Base-by-base conservation (phyloP, 1,284 basidiomycete species). In the Moesziomyces sp. region DNA sequence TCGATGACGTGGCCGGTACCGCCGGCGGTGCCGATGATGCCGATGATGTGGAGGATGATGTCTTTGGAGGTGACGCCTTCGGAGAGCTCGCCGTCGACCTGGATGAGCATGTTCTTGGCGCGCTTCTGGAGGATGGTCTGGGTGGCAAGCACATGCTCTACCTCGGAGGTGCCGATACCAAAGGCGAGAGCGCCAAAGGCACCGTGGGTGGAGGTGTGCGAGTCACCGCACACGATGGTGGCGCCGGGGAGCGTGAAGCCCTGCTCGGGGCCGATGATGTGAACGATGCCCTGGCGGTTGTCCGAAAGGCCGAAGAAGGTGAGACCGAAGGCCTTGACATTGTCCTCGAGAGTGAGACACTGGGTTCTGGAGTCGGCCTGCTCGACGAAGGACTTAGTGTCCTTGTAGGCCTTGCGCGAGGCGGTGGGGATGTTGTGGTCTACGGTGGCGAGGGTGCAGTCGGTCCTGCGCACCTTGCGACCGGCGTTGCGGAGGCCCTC, bases 371-470 rank as follows among this genome's bases (percentile, higher is more conserved):
- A 83, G 62, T 81, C 78, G 38, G 75, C 62, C 62, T 83, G 76
- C 52, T 78, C 69, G 62, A 83, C 78, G 56, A 83, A 83, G 23
- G 79, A 67, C 57, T 77, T 77, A 7, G 81, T 82, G 71, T 83
- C 77, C 56, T 70, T 72, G 77, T 80, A 82, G 19, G 69, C 44
- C 48, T 80, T 79, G 54, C 82, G 79, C 33, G 66, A 71, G 54
- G 70, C 69, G n/a, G 82, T 83, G 38, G 82, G 82, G 57, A 83
- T 82, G 63, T 81, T 82, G 79, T 83, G 82, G 59, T 83, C 82
- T 30, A 83, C 79, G 40, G 82, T 83, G 51, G 81, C 82, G 40
- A 83, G 77, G 19, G 81, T 83, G 76, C 79, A 83, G 67, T 83
- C 82, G 24, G 77, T 70, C 23, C 81, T 62, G 45, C 81, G 80